Conservation (phyloP, 164 flowering plant genomes). For the Taxillus chinensis region DNA sequence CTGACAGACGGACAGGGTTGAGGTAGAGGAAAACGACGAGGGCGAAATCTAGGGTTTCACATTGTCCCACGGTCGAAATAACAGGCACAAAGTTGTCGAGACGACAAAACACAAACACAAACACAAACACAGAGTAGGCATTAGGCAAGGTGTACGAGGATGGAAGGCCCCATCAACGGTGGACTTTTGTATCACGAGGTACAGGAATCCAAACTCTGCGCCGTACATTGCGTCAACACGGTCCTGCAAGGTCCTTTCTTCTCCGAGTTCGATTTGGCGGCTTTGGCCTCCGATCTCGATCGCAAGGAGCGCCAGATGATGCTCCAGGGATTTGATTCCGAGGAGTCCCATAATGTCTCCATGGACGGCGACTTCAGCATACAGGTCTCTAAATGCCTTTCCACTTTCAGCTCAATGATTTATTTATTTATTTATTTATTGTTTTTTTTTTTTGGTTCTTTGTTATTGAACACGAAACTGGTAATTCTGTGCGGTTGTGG, state of each 20-base stretch:
- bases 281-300: conserved; percentile 91
- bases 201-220: conserved; percentile 93
- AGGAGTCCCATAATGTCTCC: conserved; percentile 83
- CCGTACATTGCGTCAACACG: conserved; percentile 94
- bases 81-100: too few species aligned
- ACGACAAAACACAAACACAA: too few species aligned
- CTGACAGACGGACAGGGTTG: too few species aligned
- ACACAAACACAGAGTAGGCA: too few species aligned
- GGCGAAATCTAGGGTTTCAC: too few species aligned
- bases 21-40: too few species aligned
- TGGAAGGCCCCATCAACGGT: conserved; percentile 79
- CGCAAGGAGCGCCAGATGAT: conserved; percentile 79
- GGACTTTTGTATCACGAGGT: conserved; percentile 97
- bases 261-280: conserved; percentile 91
- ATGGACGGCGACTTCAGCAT: conserved; percentile 93
- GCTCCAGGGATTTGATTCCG: conserved; percentile 43
- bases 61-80: too few species aligned
- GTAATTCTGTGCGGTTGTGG: too few species aligned
- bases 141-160: conserved; percentile 2
- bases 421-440: background rate
- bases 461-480: too few species aligned
- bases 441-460: too few species aligned
- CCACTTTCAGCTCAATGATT: background rate
- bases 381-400: conserved; percentile 40
- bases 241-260: conserved; percentile 95